A percentile compares a stretch with the other conserved stretches of the same genome.
Conservation (phyloP, 805 yeast genomes). For the Brettanomyces sp. region DNA sequence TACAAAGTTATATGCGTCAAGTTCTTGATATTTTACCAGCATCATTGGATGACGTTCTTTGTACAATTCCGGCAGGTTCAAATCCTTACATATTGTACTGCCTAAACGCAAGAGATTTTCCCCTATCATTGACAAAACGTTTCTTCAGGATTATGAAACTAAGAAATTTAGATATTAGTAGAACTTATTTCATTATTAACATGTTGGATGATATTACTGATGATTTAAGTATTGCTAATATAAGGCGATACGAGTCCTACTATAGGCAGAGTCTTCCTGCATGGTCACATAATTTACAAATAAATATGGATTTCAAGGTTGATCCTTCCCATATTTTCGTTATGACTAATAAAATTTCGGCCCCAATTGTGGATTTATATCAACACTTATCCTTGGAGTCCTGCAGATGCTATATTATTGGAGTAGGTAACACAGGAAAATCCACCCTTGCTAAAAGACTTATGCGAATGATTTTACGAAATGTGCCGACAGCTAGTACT, state of each 20-base stretch:
- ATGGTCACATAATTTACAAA: neutral
- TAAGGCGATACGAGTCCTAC: slow-evolving; percentile 1
- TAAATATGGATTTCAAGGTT: neutral
- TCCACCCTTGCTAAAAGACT: slow-evolving; percentile 12
- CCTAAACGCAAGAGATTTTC: slow-evolving; percentile 14
- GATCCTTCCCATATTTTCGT: slow-evolving; percentile 1
- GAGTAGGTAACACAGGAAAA: slow-evolving; percentile 23
- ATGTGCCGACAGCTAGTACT: neutral
- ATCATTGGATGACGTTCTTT: slow-evolving; percentile 5
- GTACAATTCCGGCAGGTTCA: slow-evolving; percentile 4
- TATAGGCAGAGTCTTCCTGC: neutral
- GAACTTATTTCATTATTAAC: slow-evolving; percentile 1
- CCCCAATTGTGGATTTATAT: slow-evolving; percentile 1
- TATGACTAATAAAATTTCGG: neutral
- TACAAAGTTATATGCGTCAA: slow-evolving; percentile 1
- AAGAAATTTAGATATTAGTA: neutral
- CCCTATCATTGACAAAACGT: slow-evolving; percentile 11
- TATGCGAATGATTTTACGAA: neutral
- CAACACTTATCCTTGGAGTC: neutral
- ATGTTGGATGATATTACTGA: neutral
- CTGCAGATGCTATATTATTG: slow-evolving; percentile 15
- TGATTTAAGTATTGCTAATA: neutral
- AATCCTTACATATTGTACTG: slow-evolving; percentile 9
- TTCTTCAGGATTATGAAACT: slow-evolving; percentile 3
- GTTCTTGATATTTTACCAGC: slow-evolving; percentile 6